phyloP scores from a whole-genome alignment of 192 early-diverging fungal species.

The Linnemannia hyalina region DNA sequence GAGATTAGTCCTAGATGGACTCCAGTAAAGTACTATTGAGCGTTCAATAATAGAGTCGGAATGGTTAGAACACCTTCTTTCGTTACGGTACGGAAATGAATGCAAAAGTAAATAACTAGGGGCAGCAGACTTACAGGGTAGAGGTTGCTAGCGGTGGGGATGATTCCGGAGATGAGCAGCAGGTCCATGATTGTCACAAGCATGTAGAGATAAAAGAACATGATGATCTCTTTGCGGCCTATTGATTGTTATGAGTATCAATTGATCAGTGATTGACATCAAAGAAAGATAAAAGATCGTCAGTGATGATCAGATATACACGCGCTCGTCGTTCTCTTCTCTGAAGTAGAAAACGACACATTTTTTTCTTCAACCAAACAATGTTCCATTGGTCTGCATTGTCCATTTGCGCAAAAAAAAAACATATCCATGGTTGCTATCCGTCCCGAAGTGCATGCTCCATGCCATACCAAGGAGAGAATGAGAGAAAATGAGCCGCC shows the following conservation, averaged over 20 bases:
- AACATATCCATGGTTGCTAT: not conserved
- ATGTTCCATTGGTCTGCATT: too few relatives aligned
- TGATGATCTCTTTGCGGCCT: slow-evolving; percentile 92
- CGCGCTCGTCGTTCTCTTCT: not conserved
- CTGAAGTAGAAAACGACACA: too few relatives aligned
- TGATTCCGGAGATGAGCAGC: slow-evolving; percentile 81
- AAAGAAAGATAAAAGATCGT: not conserved
- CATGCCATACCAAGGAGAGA: not conserved
- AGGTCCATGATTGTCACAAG: slow-evolving; percentile 81
- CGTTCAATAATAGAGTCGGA: not conserved
- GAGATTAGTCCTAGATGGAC: slow-evolving; percentile 78
- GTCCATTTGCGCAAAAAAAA: not conserved
- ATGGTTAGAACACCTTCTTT: not conserved
- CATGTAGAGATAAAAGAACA: slow-evolving; percentile 92
- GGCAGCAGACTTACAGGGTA: slow-evolving; percentile 67
- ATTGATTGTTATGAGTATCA: not conserved
- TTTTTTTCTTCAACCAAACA: too few relatives aligned
- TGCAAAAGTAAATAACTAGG: not conserved
- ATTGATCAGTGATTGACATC: not conserved
- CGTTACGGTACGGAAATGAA: not conserved
- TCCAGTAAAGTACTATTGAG: slow-evolving; percentile 77
- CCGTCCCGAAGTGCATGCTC: not conserved
- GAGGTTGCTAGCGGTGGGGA: slow-evolving; percentile 73
- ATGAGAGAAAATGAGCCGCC: not conserved
- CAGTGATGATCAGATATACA: not conserved